These are phyloP conservation scores for Paratinospora sagittata DNA, from an alignment of 164 flowering plant genomes.

Conservation along the genomic window DNA sequence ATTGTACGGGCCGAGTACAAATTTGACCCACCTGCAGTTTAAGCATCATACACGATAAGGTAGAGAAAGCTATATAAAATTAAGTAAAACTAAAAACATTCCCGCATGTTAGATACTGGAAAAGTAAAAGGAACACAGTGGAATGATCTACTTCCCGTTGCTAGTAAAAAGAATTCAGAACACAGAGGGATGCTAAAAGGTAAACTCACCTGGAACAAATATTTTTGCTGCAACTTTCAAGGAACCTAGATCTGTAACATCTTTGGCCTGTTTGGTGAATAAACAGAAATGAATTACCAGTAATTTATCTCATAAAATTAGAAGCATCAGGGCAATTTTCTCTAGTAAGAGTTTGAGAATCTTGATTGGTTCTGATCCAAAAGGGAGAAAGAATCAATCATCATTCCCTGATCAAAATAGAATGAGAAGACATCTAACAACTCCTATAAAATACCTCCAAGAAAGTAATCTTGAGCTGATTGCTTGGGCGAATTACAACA, in stretches of 20 bases:
- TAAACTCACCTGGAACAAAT: slow-evolving; percentile 71
- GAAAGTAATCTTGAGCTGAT: slow-evolving; percentile 92
- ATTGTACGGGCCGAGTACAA: slow-evolving; percentile 69
- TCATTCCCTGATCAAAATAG: too few species aligned
- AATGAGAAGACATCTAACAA: too few species aligned
- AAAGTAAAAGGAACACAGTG: background rate
- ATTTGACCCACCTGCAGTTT: slow-evolving; percentile 53
- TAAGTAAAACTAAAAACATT: too few species aligned
- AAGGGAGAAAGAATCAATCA: too few species aligned
- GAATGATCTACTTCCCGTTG: background rate
- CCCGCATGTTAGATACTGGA: too few species aligned
- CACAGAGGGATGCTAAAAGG: background rate
- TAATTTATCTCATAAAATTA: background rate
- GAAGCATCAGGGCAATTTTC: background rate
- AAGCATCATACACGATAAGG: background rate
- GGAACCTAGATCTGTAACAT: slow-evolving; percentile 75
- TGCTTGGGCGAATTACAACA: slow-evolving; percentile 76
- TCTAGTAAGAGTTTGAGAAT: background rate
- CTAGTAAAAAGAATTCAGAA: background rate
- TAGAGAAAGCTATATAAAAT: background rate
- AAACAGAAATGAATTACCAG: background rate
- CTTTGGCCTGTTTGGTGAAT: slow-evolving; percentile 61
- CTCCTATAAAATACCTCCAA: slow-evolving; percentile 47
- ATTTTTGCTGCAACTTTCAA: slow-evolving; percentile 72
- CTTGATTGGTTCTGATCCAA: background rate